Base-by-base conservation (phyloP, 495 filamentous ascomycete genomes). In the Lasiosphaeris hirsuta region DNA sequence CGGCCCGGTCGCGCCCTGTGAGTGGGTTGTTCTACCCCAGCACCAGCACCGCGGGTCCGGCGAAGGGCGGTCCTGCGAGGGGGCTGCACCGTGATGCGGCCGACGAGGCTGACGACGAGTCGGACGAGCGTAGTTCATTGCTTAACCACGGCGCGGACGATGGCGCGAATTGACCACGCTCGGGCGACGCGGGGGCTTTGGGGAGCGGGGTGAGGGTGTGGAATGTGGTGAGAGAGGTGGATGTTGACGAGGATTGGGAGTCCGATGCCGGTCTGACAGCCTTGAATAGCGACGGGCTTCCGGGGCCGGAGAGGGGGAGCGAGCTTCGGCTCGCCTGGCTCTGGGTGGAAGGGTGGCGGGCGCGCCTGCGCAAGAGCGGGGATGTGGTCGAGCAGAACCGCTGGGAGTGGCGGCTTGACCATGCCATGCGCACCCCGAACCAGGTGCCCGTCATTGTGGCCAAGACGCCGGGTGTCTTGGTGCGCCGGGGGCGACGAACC, bases 91-190 rank as follows among this genome's bases (percentile, higher is more conserved):
- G 23, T 5, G 23, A 10, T 19, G 50, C 11, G 5, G 51, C 17
- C 15, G 51, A 42, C 7, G 42, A 41, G 10, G 57, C 23, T 13
- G 41, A 43, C 30, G 47, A 41, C n/a, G 49, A 49, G 3, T n/a
- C 10, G 2, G 44, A 54, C 45, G 51, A 58, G n/a, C 37, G 14
- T 49, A 51, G 53, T 33, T 43, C 47, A 6, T 53, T 59, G 39
- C 30, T 57, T 23, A 52, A 47, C 14, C 54, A 54, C 11, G 46
- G 17, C 14, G 56, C 23, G 19, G 52, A 56, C 7, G 41, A 55
- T 18, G 33, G 30, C 30, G 56, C 52, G 41, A 41, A 63, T 60
- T 69, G 66, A 69, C 66, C 63, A 69, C 60, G 56, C 66, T 65
- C 66, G 63, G 66, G 42, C 37, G 48, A 10, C 10, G 46, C 45